Conservation (phyloP, 1,284 basidiomycete species). For the Cystobasidium pallidum region DNA sequence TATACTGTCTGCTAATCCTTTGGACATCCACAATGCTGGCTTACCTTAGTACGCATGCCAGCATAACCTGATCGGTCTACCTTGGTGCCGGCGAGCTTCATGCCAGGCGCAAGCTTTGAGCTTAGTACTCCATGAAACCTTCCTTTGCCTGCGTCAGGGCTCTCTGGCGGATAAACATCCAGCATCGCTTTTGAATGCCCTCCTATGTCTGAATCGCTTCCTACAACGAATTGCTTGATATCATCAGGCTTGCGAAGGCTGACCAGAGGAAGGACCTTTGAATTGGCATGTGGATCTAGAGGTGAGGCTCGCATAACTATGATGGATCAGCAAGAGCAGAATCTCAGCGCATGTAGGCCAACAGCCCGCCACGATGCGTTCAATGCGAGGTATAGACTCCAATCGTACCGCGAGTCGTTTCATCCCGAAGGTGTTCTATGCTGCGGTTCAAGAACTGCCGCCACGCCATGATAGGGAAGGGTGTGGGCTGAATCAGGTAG, state of each 20-base stretch:
- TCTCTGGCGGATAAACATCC: conserved; percentile 58
- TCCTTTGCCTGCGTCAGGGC: conserved; percentile 45
- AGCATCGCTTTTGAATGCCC: conserved; percentile 75
- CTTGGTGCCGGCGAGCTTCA: conserved; percentile 60
- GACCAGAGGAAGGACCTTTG: conserved; percentile 36
- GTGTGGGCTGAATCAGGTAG: not conserved
- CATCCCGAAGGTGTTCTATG: conserved; percentile 44
- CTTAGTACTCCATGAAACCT: conserved; percentile 76
- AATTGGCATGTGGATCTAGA: conserved; percentile 14
- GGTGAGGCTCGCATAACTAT: conserved; percentile 46
- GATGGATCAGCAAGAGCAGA: not conserved
- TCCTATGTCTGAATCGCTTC: conserved; percentile 82
- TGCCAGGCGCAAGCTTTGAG: conserved; percentile 65
- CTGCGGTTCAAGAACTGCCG: conserved; percentile 38
- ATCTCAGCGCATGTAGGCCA: not conserved
- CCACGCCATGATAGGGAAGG: conserved; percentile 37
- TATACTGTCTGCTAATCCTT: not conserved
- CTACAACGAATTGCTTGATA: conserved; percentile 68
- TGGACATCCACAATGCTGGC: conserved; percentile 3
- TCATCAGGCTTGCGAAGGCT: conserved; percentile 66
- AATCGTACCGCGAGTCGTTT: conserved; percentile 39
- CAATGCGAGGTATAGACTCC: not conserved
- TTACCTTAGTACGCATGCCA: conserved; percentile 77
- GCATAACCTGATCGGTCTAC: conserved; percentile 71
- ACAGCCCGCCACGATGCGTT: not conserved